Conservation (phyloP, 1,139 yeast species). For the Casaregolazyma suthepensis region DNA sequence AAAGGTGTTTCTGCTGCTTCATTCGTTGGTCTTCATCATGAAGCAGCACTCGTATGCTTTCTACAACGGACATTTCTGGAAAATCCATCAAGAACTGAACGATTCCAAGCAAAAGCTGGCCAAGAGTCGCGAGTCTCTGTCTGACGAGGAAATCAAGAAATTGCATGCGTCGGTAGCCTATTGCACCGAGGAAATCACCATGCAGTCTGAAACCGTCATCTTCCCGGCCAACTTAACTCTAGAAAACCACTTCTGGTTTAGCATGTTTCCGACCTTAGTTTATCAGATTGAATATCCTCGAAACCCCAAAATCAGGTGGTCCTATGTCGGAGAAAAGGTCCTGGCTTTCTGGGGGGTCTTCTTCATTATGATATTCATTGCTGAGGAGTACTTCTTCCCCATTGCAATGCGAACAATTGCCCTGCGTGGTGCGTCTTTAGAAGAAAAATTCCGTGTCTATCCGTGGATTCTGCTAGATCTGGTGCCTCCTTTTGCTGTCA, state of each 20-base stretch:
- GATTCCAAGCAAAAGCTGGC: conserved; percentile 35
- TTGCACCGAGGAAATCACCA: conserved; percentile 26
- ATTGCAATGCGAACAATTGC: conserved; percentile 55
- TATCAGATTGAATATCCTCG: conserved; percentile 65
- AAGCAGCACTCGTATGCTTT: conserved; percentile 88
- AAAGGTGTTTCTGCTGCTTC: conserved; percentile 71
- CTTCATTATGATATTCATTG: conserved; percentile 70
- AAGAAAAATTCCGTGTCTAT: conserved; percentile 46
- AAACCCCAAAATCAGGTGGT: conserved; percentile 60
- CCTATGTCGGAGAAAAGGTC: conserved; percentile 62
- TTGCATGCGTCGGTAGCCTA: conserved; percentile 18
- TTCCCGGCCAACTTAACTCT: conserved; percentile 73
- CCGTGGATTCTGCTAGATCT: conserved; percentile 64
- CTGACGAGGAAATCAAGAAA: conserved; percentile 5
- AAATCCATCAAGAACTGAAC: conserved; percentile 49
- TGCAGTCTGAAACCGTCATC: conserved; percentile 29
- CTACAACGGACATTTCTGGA: conserved; percentile 85
- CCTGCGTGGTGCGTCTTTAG: conserved; percentile 43
- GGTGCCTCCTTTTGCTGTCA: conserved; percentile 68
- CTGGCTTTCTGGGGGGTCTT: conserved; percentile 84
- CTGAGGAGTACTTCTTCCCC: conserved; percentile 77
- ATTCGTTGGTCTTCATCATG: conserved; percentile 82
- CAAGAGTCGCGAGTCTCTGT: conserved; percentile 7
- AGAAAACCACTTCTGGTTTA: conserved; percentile 60
- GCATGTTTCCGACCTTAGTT: conserved; percentile 91